Conservation (phyloP, 257 asterid species). For the Voacanga thouarsii region DNA sequence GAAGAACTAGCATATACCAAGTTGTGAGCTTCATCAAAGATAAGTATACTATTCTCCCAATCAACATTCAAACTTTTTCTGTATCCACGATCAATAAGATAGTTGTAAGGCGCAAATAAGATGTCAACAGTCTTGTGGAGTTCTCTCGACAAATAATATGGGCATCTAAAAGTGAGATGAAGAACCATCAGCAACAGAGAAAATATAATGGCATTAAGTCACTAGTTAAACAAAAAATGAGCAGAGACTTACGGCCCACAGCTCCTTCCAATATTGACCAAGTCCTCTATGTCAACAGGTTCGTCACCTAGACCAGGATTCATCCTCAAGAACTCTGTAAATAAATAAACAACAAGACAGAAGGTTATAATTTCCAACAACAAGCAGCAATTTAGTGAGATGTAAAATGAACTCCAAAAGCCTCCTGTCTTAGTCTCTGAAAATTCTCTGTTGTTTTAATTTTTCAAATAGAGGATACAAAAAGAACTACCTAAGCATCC, state of each 20-base stretch:
- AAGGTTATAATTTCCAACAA: constrained; percentile 4
- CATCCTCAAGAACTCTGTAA: constrained; percentile 57
- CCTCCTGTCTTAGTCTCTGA: neutral
- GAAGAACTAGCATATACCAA: constrained; percentile 48
- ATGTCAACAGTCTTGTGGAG: constrained; percentile 85
- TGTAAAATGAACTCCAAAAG: neutral
- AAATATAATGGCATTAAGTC: constrained; percentile 20
- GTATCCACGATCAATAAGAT: constrained; percentile 83
- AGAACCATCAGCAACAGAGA: constrained; percentile 24
- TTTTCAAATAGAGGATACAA: neutral
- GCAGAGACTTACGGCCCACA: constrained; percentile 73
- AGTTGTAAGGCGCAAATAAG: constrained; percentile 96
- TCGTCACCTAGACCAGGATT: constrained; percentile 84
- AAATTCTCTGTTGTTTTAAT: neutral
- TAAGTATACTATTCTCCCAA: constrained; percentile 79
- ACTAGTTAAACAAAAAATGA: constrained; percentile 21
- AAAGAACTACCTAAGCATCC: neutral
- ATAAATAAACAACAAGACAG: neutral
- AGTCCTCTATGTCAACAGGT: constrained; percentile 95
- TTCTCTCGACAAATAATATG: constrained; percentile 90
- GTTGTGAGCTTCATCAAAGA: constrained; percentile 99
- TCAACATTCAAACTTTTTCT: constrained; percentile 62
- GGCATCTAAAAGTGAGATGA: constrained; percentile 61
- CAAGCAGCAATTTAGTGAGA: neutral
- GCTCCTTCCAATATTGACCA: constrained; percentile 88